Evolutionary conservation across 2,329 filamentous ascomycete species (phyloP).

Genomic region (Cadophora sp.): DNA sequence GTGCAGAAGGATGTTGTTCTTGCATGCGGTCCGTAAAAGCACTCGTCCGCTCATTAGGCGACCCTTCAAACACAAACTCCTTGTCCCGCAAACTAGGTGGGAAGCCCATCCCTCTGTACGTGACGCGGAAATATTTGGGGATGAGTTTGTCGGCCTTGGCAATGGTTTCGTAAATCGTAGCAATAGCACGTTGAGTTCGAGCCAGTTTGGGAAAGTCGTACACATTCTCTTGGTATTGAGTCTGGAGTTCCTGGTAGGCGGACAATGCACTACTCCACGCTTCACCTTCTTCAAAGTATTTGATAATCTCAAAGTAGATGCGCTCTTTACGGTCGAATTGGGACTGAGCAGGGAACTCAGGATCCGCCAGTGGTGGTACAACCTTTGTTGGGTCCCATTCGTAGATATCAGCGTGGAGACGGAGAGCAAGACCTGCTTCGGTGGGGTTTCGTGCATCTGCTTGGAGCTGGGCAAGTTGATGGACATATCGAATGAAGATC

Average conservation of each 20-base stretch:
- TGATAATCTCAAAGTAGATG: constrained; percentile 94
- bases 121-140: constrained; percentile 89
- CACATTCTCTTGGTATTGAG: constrained; percentile 87
- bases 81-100: constrained; percentile 83
- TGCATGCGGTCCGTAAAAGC: constrained; percentile 92
- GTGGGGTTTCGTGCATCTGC: constrained; percentile 77
- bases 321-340: constrained; percentile 92
- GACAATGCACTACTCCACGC: constrained; percentile 89
- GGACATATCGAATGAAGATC: constrained; percentile 94
- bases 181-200: constrained; percentile 86
- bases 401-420: constrained; percentile 91
- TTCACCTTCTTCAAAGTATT: constrained; percentile 91
- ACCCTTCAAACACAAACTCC: constrained; percentile 89
- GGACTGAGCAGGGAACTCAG: constrained; percentile 80
- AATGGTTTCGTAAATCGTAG: constrained; percentile 88
- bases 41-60: constrained; percentile 75
- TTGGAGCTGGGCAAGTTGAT: constrained; percentile 85
- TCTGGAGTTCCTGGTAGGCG: constrained; percentile 88
- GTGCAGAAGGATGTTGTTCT: constrained; percentile 84
- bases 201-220: constrained; percentile 95
- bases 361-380: constrained; percentile 72
- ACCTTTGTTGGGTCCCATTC: constrained; percentile 81
- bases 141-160: constrained; percentile 79
- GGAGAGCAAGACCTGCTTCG: constrained; percentile 87
- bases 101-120: constrained; percentile 90